phyloP scores from a whole-genome alignment of 2,329 filamentous ascomycete genomes.

The Colletotrichum sublineola region DNA sequence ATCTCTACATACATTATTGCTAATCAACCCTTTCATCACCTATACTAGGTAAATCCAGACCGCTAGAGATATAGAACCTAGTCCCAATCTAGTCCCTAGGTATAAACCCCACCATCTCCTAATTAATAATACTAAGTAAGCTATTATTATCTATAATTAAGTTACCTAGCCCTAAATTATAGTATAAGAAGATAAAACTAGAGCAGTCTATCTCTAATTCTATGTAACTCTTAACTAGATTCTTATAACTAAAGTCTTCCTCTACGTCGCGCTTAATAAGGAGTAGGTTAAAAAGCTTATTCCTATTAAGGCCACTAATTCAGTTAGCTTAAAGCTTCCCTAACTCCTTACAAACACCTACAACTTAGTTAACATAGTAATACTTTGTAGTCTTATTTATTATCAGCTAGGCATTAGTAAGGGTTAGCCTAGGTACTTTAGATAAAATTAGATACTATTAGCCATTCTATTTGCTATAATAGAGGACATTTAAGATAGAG shows the following conservation, averaged over 20 bases:
- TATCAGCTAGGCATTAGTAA: constrained; percentile 45
- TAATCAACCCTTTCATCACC: constrained; percentile 9
- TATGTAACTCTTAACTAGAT: constrained; percentile 32
- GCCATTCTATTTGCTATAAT: constrained; percentile 44
- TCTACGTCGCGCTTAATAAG: constrained; percentile 27
- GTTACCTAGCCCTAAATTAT: constrained; percentile 50
- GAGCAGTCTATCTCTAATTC: constrained; percentile 49
- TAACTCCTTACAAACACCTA: constrained; percentile 39
- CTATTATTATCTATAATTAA: constrained; percentile 46
- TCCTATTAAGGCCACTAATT: constrained; percentile 43
- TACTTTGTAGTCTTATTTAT: constrained; percentile 45
- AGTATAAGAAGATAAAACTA: constrained; percentile 48
- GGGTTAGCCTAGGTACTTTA: constrained; percentile 46
- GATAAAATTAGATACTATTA: constrained; percentile 47
- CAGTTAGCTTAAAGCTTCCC: neutral
- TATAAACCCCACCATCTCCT: constrained; percentile 50
- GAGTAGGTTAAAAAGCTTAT: constrained; percentile 25
- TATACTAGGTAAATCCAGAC: constrained; percentile 46
- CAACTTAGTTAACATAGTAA: constrained; percentile 44
- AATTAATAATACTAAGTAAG: constrained; percentile 49
- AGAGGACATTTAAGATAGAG: constrained; percentile 39
- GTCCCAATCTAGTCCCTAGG: constrained; percentile 51
- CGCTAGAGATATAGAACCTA: constrained; percentile 49
- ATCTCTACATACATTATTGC: constrained; percentile 14
- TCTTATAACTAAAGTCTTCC: neutral